A percentile compares a stretch with the other conserved stretches of the same genome.
phyloP scores from a whole-genome alignment of 768 basidiomycete species.

The Hygrophoropsis aurantiaca region DNA sequence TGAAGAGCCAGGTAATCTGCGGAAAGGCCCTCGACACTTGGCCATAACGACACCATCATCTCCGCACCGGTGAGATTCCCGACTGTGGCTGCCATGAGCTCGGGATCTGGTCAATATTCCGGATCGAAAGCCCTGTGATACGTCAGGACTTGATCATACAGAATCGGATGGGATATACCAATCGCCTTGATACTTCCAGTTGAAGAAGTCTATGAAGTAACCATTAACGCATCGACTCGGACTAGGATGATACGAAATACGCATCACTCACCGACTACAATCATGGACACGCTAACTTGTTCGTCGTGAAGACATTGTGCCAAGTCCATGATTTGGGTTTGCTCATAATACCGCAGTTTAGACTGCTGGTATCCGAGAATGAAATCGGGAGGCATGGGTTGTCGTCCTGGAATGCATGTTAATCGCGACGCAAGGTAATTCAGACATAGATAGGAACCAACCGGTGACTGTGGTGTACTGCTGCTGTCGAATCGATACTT shows the following conservation, averaged over 20 bases:
- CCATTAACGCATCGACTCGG: too few species aligned
- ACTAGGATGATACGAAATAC: too few species aligned
- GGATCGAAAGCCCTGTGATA: slow-evolving; percentile 34
- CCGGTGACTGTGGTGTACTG: slow-evolving; percentile 38
- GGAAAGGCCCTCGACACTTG: slow-evolving; percentile 37
- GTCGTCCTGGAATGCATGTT: slow-evolving; percentile 22
- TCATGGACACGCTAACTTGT: slow-evolving; percentile 34
- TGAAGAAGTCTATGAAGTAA: slow-evolving; percentile 32
- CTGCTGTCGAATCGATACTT: slow-evolving; percentile 35
- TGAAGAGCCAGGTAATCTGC: slow-evolving; percentile 33
- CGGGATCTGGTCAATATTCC: slow-evolving; percentile 34
- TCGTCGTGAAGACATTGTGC: slow-evolving; percentile 38
- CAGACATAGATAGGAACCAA: slow-evolving; percentile 8
- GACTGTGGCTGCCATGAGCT: slow-evolving; percentile 32
- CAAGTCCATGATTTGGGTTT: slow-evolving; percentile 32
- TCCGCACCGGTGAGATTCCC: slow-evolving; percentile 36
- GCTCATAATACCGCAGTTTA: slow-evolving; percentile 37
- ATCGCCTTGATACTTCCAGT: slow-evolving; percentile 38
- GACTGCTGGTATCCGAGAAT: slow-evolving; percentile 37
- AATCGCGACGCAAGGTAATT: not conserved
- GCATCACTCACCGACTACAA: slow-evolving; percentile 31
- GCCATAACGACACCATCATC: slow-evolving; percentile 41
- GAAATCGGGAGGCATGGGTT: slow-evolving; percentile 37
- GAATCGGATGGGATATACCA: slow-evolving; percentile 20
- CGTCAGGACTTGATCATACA: too few species aligned